A percentile compares a stretch with the other conserved stretches of the same genome.
Evolutionary conservation across 2,329 filamentous ascomycete species (phyloP).

Genomic region (Arthroderma sp.): DNA sequence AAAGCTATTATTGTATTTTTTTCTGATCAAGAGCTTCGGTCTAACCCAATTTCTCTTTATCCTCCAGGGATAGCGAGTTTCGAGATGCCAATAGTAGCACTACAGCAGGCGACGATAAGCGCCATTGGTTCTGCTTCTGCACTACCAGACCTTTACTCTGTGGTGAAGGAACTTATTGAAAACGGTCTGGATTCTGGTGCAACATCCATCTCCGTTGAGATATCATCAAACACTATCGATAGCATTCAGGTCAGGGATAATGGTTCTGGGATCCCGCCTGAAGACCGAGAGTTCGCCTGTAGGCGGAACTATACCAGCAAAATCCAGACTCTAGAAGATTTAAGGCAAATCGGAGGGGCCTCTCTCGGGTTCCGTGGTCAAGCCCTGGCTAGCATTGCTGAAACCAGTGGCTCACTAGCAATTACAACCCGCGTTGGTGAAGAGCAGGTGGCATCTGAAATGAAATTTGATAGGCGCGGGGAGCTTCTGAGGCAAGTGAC

Average conservation of each 20-base stretch:
- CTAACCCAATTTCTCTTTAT: too few species aligned
- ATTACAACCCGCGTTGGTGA: slow-evolving; percentile 46
- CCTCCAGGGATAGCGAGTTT: neutral
- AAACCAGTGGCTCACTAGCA: slow-evolving; percentile 40
- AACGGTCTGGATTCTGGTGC: slow-evolving; percentile 54
- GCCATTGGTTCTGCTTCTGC: slow-evolving; percentile 46
- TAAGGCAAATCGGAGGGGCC: slow-evolving; percentile 40
- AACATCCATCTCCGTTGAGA: slow-evolving; percentile 44
- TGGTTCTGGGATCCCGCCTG: slow-evolving; percentile 45
- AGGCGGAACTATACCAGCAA: slow-evolving; percentile 51
- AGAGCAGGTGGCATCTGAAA: slow-evolving; percentile 39
- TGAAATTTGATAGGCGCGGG: slow-evolving; percentile 41
- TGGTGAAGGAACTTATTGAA: slow-evolving; percentile 53
- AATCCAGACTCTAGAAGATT: slow-evolving; percentile 43
- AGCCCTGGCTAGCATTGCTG: slow-evolving; percentile 48
- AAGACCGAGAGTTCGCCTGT: slow-evolving; percentile 43
- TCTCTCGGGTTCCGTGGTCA: slow-evolving; percentile 53
- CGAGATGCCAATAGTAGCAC: slow-evolving; percentile 33
- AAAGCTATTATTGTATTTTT: too few species aligned
- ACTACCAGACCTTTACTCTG: slow-evolving; percentile 42
- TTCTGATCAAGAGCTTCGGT: too few species aligned
- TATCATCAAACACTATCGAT: slow-evolving; percentile 46
- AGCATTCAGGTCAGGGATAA: slow-evolving; percentile 52
- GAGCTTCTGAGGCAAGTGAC: slow-evolving; percentile 32
- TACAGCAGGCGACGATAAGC: slow-evolving; percentile 31